Evolutionary conservation across 306 rosid species (phyloP).

Genomic region (Senna siamea): DNA sequence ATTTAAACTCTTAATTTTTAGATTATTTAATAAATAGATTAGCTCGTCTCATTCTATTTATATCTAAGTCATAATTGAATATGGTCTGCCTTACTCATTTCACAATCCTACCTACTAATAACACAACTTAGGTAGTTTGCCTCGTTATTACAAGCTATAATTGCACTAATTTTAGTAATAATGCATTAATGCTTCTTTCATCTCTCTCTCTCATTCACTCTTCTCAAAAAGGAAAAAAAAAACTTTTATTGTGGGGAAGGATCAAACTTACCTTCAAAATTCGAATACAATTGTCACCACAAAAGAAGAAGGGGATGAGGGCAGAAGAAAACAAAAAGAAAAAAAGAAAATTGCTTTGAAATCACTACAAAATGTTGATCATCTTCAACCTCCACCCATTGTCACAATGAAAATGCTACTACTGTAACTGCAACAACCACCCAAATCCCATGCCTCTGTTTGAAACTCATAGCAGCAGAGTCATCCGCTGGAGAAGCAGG

Average conservation of each 20-base stretch:
- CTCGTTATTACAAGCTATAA: neutral
- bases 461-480: conserved; percentile 41
- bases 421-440: neutral
- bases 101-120: too few species aligned
- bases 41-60: too few species aligned
- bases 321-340: neutral
- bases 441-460: conserved; percentile 28
- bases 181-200: too few species aligned
- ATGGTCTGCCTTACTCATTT: too few species aligned
- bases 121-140: neutral
- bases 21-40: too few species aligned
- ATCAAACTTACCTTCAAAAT: neutral
- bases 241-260: neutral
- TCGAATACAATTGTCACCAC: conserved; percentile 38
- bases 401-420: conserved; percentile 31
- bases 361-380: conserved; percentile 34
- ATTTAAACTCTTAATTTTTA: too few species aligned
- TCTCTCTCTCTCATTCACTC: too few species aligned
- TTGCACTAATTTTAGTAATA: too few species aligned
- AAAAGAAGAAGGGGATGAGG: neutral
- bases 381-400: too few species aligned
- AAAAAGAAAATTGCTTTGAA: conserved; percentile 26
- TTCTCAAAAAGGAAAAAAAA: too few species aligned
- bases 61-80: too few species aligned
- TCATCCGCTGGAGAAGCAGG: conserved; percentile 31